Base-by-base conservation (phyloP, 2,329 filamentous ascomycete genomes). In the Fusarium sp. region DNA sequence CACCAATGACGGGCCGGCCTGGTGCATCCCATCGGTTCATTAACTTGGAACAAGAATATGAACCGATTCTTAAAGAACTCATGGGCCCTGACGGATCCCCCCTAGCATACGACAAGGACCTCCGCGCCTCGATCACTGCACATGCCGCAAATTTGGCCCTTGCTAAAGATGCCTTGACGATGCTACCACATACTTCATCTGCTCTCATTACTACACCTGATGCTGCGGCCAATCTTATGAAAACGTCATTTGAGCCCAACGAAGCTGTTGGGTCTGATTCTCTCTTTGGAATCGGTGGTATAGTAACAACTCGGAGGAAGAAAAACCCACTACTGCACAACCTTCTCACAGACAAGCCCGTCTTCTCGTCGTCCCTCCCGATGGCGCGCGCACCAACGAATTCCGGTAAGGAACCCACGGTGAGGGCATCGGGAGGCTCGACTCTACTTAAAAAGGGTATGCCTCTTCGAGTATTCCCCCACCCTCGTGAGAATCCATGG, bases 301-400 rank as follows among this genome's bases (percentile, higher is more conserved):
- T 87, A 69, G 88, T 90, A 7, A 86, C 85, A 28, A 90, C 88
- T 1, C 84, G 88, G 65, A 85, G 84, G 53, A 86, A 85, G 64
- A 87, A 89, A 78, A 99, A 99, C 77, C 95, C 95, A 0, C 86
- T 99, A 4, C 96, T 99, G 51, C 95, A 99, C 83, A 98, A 98
- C 78, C 90, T 99, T 3, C 88, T 99, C 15, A 99, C 96, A 5
- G 96, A 99, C 83, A 97, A 98, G 79, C 96, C 96, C 0, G 89
- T 95, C 20, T 93, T 95, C 74, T 98, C 96, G 3, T 96, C 96
- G 3, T 99, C 96, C 1, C 86, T 99, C 1, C 96, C 96, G 0
- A 87, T 91, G 12, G 89, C 91, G 45, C 88, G 93, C 55, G 88
- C 94, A 38, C 72, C 81, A 42, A 71, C 82, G 72, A 76, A 83